Evolutionary conservation across 2,329 filamentous ascomycete species (phyloP).

Genomic region (Teratosphaeria nubilosa): DNA sequence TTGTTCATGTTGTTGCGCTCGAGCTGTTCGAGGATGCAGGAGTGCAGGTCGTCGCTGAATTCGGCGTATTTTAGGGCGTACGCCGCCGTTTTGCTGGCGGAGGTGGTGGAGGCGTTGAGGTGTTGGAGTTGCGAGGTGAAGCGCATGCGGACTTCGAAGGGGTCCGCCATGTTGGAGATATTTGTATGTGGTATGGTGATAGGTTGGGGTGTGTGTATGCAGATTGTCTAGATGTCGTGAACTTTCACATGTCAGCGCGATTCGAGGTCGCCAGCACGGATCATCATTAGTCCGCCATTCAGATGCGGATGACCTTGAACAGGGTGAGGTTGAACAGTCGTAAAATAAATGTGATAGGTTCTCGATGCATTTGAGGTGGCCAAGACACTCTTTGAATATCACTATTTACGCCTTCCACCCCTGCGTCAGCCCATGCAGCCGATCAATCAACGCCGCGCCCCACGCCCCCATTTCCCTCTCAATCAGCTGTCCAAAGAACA

Average conservation of each 20-base stretch:
- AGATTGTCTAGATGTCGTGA: background rate
- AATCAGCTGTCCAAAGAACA: conserved; percentile 79
- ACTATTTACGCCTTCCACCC: conserved; percentile 55
- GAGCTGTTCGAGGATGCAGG: conserved; percentile 91
- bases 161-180: conserved; percentile 54
- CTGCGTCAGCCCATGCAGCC: conserved; percentile 87
- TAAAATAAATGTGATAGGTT: too few species aligned
- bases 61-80: conserved; percentile 92
- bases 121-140: conserved; percentile 86
- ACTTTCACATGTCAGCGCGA: background rate
- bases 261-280: background rate
- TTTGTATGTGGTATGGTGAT: background rate
- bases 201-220: background rate
- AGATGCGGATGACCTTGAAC: too few species aligned
- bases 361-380: too few species aligned
- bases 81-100: conserved; percentile 82
- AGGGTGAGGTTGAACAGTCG: too few species aligned
- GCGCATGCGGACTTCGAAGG: conserved; percentile 96
- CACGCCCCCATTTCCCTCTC: conserved; percentile 83
- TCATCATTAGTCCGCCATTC: background rate
- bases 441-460: conserved; percentile 89
- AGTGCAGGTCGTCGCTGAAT: conserved; percentile 94
- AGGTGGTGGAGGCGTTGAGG: conserved; percentile 80
- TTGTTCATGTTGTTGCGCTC: conserved; percentile 94
- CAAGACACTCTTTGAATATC: too few species aligned